A percentile compares a stretch with the other conserved stretches of the same genome.
These are phyloP conservation scores for Blakeslea trispora DNA, from an alignment of 371 early-diverging fungal species.

Conservation along the genomic window DNA sequence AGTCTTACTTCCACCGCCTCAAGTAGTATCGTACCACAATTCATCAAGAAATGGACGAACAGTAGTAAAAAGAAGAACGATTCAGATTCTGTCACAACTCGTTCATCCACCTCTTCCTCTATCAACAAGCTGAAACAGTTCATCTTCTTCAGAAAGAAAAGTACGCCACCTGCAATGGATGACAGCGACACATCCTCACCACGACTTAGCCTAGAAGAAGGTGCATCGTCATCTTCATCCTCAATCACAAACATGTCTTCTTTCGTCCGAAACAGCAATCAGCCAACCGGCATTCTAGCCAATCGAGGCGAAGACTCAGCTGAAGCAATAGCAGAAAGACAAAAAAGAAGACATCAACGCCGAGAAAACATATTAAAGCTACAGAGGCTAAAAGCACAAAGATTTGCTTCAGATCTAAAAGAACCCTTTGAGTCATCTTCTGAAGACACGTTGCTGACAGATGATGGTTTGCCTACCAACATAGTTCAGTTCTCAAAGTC, in stretches of 20 bases:
- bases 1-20: slow-evolving; percentile 1
- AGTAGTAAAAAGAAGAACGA: slow-evolving; percentile 16
- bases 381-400: slow-evolving; percentile 11
- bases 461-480: slow-evolving; percentile 1
- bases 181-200: neutral
- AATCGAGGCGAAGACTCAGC: slow-evolving; percentile 32
- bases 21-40: slow-evolving; percentile 30
- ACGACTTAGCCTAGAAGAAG: slow-evolving; percentile 8
- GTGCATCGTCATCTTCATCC: neutral
- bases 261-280: neutral
- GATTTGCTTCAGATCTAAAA: neutral
- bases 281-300: slow-evolving; percentile 26
- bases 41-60: slow-evolving; percentile 27
- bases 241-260: neutral
- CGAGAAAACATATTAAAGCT: slow-evolving; percentile 25
- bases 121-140: slow-evolving; percentile 9
- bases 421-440: slow-evolving; percentile 10
- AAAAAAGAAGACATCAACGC: slow-evolving; percentile 22
- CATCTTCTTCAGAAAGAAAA: slow-evolving; percentile 9
- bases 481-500: neutral
- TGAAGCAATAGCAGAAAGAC: slow-evolving; percentile 30
- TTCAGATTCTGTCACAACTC: slow-evolving; percentile 30
- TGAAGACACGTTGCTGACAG: slow-evolving; percentile 16
- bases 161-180: neutral
- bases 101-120: slow-evolving; percentile 28